A percentile compares a stretch with the other conserved stretches of the same genome.
phyloP scores from a whole-genome alignment of 75 land plant genomes.

The Selaginella tamariscina region DNA sequence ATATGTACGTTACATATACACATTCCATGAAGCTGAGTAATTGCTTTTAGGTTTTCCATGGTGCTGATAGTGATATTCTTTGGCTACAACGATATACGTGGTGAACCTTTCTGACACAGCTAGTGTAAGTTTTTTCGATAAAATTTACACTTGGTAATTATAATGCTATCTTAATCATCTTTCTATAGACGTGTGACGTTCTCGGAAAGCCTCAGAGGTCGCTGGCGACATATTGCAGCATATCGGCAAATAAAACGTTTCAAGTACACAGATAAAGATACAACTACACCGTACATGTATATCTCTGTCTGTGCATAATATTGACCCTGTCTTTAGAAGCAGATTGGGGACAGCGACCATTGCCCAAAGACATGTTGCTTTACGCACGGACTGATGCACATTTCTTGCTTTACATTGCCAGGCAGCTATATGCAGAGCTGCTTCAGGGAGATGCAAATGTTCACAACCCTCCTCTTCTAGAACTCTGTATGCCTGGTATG shows the following conservation, averaged over 20 bases:
- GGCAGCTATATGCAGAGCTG: conserved; percentile 54
- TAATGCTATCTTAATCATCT: conserved; percentile 9
- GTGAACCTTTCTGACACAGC: conserved; percentile 97
- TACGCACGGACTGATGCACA: conserved; percentile 94
- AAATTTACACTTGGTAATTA: too few species aligned
- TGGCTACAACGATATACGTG: conserved; percentile 96
- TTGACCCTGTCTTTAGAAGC: conserved; percentile 3
- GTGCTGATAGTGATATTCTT: conserved; percentile 89
- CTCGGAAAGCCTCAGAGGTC: conserved; percentile 84
- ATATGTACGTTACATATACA: neutral
- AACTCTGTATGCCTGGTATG: conserved; percentile 56
- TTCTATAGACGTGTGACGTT: conserved; percentile 73
- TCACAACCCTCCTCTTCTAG: conserved; percentile 36
- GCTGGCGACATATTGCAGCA: conserved; percentile 76
- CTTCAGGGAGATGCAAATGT: conserved; percentile 4
- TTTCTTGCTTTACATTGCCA: conserved; percentile 73
- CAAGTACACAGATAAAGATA: conserved; percentile 39
- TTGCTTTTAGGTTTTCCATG: conserved; percentile 77
- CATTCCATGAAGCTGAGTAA: neutral
- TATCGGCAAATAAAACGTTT: conserved; percentile 56
- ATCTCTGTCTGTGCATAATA: too few species aligned
- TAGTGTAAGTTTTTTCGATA: conserved; percentile 47
- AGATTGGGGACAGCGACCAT: conserved; percentile 93
- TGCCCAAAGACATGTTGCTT: conserved; percentile 59
- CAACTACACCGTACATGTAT: neutral